phyloP scores from a whole-genome alignment of 2,329 filamentous ascomycete genomes.

The Keithomyces neogunnii region DNA sequence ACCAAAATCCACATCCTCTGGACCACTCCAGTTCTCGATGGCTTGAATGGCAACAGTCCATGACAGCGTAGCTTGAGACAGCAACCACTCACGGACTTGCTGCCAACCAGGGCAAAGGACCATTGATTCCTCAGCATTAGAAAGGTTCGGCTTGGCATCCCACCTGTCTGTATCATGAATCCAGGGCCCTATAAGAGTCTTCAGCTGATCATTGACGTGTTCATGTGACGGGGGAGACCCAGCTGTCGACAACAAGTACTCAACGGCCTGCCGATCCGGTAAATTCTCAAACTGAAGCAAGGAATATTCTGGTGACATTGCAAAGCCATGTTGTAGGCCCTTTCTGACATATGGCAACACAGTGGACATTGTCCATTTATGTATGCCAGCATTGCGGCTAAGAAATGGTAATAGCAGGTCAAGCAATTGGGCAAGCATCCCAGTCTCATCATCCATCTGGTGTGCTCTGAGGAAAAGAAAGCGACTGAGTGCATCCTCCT shows the following conservation, averaged over 20 bases:
- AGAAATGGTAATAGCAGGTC: constrained; percentile 63
- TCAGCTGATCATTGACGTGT: constrained; percentile 54
- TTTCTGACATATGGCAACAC: constrained; percentile 61
- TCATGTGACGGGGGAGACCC: constrained; percentile 29
- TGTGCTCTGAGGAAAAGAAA: constrained; percentile 63
- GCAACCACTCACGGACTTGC: constrained; percentile 59
- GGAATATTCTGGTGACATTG: constrained; percentile 37
- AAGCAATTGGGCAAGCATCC: constrained; percentile 60
- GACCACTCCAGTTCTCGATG: constrained; percentile 66
- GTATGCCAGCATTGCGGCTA: constrained; percentile 48
- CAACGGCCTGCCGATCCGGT: constrained; percentile 49
- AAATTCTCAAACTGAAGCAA: constrained; percentile 57
- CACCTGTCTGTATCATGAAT: constrained; percentile 57
- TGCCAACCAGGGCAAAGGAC: constrained; percentile 56
- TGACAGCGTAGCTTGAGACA: constrained; percentile 46
- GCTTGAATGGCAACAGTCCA: constrained; percentile 56
- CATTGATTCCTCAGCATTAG: constrained; percentile 13
- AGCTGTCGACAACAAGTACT: constrained; percentile 52
- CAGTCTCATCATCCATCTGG: constrained; percentile 62
- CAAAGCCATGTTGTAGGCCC: constrained; percentile 61
- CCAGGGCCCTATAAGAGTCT: constrained; percentile 65
- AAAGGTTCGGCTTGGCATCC: constrained; percentile 17
- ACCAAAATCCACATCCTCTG: constrained; percentile 60
- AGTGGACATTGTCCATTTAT: constrained; percentile 60
- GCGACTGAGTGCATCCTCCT: constrained; percentile 46